Base-by-base conservation (phyloP, 108 stramenopile genomes). In the Conticribra guillardii region DNA sequence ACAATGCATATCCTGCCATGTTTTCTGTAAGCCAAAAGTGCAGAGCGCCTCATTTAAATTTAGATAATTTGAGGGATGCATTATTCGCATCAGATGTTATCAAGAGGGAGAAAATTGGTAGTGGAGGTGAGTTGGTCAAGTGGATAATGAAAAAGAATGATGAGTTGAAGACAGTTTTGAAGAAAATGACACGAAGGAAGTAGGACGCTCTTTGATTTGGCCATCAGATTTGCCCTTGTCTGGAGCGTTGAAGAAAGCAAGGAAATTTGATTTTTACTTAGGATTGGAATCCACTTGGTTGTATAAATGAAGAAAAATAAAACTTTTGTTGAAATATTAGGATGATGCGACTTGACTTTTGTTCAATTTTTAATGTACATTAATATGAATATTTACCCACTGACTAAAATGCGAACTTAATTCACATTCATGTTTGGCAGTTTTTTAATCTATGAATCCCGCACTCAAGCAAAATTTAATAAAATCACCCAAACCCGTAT, bases 41-140 rank as follows among this genome's bases (percentile, higher is more conserved):
- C 58, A 85, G 90, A 1, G 54, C 76, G n/a, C 95, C 95, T 3
- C 90, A 96, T 79, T 62, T 96, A 71, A 94, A 96, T 53, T 34
- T 92, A 14, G 95, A 96, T 61, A 89, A 87, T 73, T 55, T 96
- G 11, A 84, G 95, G 2, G 91, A 96, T 74, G 93, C 89, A 22
- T 59, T 96, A 18, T 96, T 92, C 81, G 74, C 82, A 56, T 69
- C 84, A 26, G 79, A 85, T 21, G 64, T 89, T n/a, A 75, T 92
- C 17, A 67, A 73, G 37, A 55, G 84, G 32, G 80, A 88, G 59
- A 53, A 60, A 56, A 62, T 87, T 21, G 81, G 80, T 18, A 84
- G 74, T 31, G 44, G 71, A 19, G 79, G 80, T 51, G 79, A 67
- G 5, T 46, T 90, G 55, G 77, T 81, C 51, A 67, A 81, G 15